These are phyloP conservation scores for Phaeodactylum tricornutum DNA, from an alignment of 108 stramenopile species.

Conservation along the genomic window DNA sequence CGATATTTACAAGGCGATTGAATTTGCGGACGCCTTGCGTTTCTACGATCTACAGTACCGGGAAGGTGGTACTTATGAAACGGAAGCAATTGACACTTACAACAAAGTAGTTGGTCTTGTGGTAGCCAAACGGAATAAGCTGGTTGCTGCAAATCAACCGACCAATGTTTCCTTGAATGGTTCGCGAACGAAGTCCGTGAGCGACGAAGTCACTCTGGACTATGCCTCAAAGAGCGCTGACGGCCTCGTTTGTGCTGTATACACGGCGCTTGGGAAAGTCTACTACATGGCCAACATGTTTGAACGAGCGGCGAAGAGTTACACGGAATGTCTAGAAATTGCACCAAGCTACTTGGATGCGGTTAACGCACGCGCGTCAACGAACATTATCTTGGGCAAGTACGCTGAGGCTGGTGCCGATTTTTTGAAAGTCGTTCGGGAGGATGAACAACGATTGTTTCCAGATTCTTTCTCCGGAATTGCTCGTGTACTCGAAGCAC, in stretches of 20 bases:
- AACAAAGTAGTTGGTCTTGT: conserved; percentile 27
- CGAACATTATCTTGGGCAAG: conserved; percentile 57
- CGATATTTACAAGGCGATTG: conserved; percentile 25
- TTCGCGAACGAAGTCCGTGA: conserved; percentile 11
- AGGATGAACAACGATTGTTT: conserved; percentile 36
- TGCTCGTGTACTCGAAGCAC: conserved; percentile 50
- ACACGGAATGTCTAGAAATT: conserved; percentile 37
- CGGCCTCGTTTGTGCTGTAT: conserved; percentile 45
- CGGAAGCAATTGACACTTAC: conserved; percentile 53
- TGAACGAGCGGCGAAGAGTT: conserved; percentile 49
- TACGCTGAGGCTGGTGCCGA: conserved; percentile 51
- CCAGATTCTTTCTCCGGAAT: conserved; percentile 54
- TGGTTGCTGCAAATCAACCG: conserved; percentile 7
- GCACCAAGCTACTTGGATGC: conserved; percentile 59
- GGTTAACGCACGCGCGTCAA: conserved; percentile 40
- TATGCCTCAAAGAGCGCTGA: conserved; percentile 43
- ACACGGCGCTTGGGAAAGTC: conserved; percentile 42
- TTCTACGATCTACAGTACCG: conserved; percentile 53
- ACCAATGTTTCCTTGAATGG: conserved; percentile 8
- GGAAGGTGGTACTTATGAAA: conserved; percentile 63
- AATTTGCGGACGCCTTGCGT: conserved; percentile 52
- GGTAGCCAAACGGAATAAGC: conserved; percentile 9
- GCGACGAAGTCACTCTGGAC: conserved; percentile 45
- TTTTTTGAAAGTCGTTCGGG: conserved; percentile 33
- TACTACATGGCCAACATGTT: conserved; percentile 85